A percentile compares a stretch with the other conserved stretches of the same genome.
phyloP scores from a whole-genome alignment of 2,329 filamentous ascomycete genomes.

The Monosporascus sp. region DNA sequence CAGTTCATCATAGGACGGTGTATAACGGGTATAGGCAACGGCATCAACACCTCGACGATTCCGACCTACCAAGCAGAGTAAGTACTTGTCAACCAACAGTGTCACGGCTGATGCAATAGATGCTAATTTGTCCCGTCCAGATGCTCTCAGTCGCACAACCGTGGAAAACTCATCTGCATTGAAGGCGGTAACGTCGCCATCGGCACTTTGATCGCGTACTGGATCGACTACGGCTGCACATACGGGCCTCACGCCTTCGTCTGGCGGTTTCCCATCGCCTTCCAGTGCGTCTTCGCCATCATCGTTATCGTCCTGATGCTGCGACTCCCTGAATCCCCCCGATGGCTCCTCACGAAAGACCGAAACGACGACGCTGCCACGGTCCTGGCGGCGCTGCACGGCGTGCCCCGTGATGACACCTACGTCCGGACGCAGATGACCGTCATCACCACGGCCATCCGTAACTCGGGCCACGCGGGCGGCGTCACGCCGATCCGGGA shows the following conservation, averaged over 20 bases:
- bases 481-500: constrained; percentile 29
- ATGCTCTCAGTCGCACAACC: constrained; percentile 43
- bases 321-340: constrained; percentile 48
- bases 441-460: constrained; percentile 29
- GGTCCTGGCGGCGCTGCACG: constrained; percentile 46
- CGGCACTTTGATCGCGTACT: constrained; percentile 37
- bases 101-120: background rate
- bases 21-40: constrained; percentile 45
- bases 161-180: constrained; percentile 56
- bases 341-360: constrained; percentile 39
- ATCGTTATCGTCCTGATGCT: constrained; percentile 33
- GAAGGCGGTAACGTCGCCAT: constrained; percentile 39
- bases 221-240: constrained; percentile 35
- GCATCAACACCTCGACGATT: constrained; percentile 43
- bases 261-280: constrained; percentile 35
- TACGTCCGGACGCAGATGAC: constrained; percentile 41
- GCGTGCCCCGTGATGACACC: constrained; percentile 40
- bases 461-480: constrained; percentile 23
- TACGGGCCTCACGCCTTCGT: constrained; percentile 27
- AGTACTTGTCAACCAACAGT: background rate
- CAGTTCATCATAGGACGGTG: constrained; percentile 44
- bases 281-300: constrained; percentile 39
- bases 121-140: constrained; percentile 13
- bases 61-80: constrained; percentile 35
- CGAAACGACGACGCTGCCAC: constrained; percentile 47